phyloP scores from a whole-genome alignment of 192 early-diverging fungal genomes.

The Backusella psychrophila region DNA sequence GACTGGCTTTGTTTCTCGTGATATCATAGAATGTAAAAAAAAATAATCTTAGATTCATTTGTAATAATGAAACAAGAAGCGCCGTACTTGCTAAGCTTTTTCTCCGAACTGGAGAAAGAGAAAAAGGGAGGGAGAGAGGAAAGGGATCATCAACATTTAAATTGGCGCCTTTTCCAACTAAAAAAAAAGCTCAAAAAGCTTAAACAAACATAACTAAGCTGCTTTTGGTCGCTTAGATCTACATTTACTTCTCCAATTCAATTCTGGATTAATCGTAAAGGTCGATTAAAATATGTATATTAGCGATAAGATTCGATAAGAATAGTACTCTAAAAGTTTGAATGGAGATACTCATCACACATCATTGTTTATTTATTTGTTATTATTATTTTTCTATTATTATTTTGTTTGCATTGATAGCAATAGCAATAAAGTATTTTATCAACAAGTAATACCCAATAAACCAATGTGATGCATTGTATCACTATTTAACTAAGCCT shows the following conservation, averaged over 20 bases:
- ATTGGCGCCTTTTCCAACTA: not conserved
- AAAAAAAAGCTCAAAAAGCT: not conserved
- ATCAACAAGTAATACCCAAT: not conserved
- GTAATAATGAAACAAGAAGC: not conserved
- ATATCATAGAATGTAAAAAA: not conserved
- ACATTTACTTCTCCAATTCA: not conserved
- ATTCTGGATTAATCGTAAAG: not conserved
- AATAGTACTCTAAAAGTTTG: not conserved
- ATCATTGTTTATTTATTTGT: not conserved
- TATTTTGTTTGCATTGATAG: not conserved
- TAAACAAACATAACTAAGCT: not conserved
- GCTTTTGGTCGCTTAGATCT: not conserved
- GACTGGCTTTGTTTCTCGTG: not conserved
- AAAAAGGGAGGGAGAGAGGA: not conserved
- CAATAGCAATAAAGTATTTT: not conserved
- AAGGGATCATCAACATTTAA: constrained; percentile 1
- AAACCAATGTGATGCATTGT: constrained; percentile 7
- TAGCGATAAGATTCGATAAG: not conserved
- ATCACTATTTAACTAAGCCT: not conserved
- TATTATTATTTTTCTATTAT: not conserved
- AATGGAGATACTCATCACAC: not conserved
- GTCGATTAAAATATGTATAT: not conserved
- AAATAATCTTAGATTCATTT: not conserved
- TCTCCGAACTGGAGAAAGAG: not conserved
- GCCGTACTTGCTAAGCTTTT: not conserved